Percentiles rank a stretch among this genome's conserved stretches.
Evolutionary conservation across 1,284 basidiomycete genomes (phyloP).

Genomic region (Pholiota adiposa): DNA sequence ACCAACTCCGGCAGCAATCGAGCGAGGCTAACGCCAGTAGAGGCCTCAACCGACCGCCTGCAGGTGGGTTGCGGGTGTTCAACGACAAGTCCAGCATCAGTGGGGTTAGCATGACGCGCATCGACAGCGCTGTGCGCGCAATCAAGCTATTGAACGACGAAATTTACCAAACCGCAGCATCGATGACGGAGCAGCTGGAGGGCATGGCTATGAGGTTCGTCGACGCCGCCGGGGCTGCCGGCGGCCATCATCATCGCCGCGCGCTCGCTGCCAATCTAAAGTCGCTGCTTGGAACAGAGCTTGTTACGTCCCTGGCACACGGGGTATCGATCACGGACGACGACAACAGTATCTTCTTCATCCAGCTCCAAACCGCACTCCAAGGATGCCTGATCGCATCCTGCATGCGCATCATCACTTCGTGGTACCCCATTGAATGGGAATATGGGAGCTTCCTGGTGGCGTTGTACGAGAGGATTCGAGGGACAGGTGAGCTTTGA

Average conservation of each 20-base stretch:
- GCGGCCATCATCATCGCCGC: slow-evolving; percentile 18
- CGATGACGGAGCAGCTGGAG: slow-evolving; percentile 42
- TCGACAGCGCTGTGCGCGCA: slow-evolving; percentile 39
- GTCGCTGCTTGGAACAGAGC: slow-evolving; percentile 29
- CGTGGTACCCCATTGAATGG: slow-evolving; percentile 45
- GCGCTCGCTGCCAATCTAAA: slow-evolving; percentile 27
- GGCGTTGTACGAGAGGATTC: slow-evolving; percentile 30
- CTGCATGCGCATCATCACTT: slow-evolving; percentile 45
- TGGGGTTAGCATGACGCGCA: slow-evolving; percentile 4
- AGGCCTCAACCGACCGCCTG: slow-evolving; percentile 6
- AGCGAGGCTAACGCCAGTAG: slow-evolving; percentile 26
- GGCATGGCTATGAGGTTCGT: slow-evolving; percentile 33
- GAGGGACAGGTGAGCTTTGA: slow-evolving; percentile 28
- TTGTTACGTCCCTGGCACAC: slow-evolving; percentile 21
- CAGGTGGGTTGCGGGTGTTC: slow-evolving; percentile 3
- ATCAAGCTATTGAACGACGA: slow-evolving; percentile 46
- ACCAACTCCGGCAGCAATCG: slow-evolving; percentile 37
- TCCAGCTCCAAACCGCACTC: slow-evolving; percentile 45
- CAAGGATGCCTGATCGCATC: slow-evolving; percentile 47
- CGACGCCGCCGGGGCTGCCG: slow-evolving; percentile 6
- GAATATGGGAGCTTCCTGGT: slow-evolving; percentile 34
- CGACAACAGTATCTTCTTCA: slow-evolving; percentile 41
- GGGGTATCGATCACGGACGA: slow-evolving; percentile 20
- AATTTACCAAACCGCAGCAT: slow-evolving; percentile 45
- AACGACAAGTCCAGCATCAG: slow-evolving; percentile 1